Percentiles rank a stretch among this genome's conserved stretches.
Evolutionary conservation across 2,329 filamentous ascomycete species (phyloP).

Genomic region (Sclerotiophoma versabilis): DNA sequence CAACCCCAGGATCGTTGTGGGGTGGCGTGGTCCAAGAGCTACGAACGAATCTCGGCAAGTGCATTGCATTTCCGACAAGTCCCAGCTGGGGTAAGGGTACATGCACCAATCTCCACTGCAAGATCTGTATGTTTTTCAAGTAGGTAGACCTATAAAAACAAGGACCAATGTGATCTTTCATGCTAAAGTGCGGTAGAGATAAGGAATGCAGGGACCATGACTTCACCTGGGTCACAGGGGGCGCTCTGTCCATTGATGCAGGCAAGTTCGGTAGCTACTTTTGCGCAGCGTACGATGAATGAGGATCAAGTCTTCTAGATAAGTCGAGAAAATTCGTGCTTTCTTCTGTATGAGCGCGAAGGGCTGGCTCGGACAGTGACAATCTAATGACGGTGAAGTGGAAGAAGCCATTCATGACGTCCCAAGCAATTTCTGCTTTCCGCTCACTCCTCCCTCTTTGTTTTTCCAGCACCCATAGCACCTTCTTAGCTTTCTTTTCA

Average conservation of each 20-base stretch:
- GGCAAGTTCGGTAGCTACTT: background rate
- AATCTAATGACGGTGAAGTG: too few relatives aligned
- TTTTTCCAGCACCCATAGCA: too few relatives aligned
- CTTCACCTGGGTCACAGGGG: background rate
- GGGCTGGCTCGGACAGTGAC: too few relatives aligned
- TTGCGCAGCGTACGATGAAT: background rate
- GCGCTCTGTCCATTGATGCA: background rate
- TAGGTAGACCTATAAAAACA: background rate
- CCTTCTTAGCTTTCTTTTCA: background rate
- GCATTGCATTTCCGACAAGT: background rate
- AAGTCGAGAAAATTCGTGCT: too few relatives aligned
- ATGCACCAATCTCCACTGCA: background rate
- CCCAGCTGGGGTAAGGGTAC: background rate
- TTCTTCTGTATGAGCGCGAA: too few relatives aligned
- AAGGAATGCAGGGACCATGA: background rate
- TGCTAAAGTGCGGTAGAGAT: background rate
- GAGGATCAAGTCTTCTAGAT: background rate
- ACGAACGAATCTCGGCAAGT: background rate
- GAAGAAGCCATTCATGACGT: too few relatives aligned
- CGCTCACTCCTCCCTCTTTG: background rate
- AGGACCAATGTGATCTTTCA: background rate
- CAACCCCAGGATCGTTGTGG: too few relatives aligned
- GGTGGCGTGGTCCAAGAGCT: background rate
- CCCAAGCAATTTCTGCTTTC: too few relatives aligned
- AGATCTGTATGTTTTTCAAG: constrained; percentile 2